Conservation (phyloP, 352 stramenopile species). For the Pythium aphanidermatum region DNA sequence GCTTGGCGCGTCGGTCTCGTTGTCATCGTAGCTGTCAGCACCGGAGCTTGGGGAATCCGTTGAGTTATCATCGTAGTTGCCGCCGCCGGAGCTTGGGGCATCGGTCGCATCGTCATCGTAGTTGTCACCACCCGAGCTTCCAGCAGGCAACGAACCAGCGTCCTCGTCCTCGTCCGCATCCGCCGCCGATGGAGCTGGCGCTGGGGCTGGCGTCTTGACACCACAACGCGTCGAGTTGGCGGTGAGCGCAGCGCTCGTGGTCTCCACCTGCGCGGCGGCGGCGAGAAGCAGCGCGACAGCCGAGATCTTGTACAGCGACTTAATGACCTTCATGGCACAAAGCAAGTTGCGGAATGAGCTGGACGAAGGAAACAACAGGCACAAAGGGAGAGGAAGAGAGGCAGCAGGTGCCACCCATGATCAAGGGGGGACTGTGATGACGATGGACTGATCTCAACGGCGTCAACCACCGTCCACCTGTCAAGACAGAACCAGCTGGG, state of each 20-base stretch:
- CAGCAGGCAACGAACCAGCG: not conserved
- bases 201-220: conserved; percentile 12
- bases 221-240: conserved; percentile 7
- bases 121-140: not conserved
- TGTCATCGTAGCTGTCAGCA: too few relatives aligned
- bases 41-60: too few relatives aligned
- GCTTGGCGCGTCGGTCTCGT: too few relatives aligned
- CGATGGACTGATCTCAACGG: too few relatives aligned
- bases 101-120: conserved; percentile 7
- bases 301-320: conserved; percentile 11
- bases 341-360: conserved; percentile 5
- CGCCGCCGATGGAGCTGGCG: conserved; percentile 7
- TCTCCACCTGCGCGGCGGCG: not conserved
- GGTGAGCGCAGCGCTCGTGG: not conserved
- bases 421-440: not conserved
- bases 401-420: too few relatives aligned
- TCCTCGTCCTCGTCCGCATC: not conserved
- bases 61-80: conserved; percentile 1
- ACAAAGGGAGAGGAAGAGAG: too few relatives aligned
- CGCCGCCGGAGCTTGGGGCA: not conserved
- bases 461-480: too few relatives aligned
- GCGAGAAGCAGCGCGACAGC: conserved; percentile 9
- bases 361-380: not conserved
- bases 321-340: conserved; percentile 10
- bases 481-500: too few relatives aligned